These are phyloP conservation scores for Diaporthe citri DNA, from an alignment of 2,329 filamentous ascomycete species.

Conservation along the genomic window DNA sequence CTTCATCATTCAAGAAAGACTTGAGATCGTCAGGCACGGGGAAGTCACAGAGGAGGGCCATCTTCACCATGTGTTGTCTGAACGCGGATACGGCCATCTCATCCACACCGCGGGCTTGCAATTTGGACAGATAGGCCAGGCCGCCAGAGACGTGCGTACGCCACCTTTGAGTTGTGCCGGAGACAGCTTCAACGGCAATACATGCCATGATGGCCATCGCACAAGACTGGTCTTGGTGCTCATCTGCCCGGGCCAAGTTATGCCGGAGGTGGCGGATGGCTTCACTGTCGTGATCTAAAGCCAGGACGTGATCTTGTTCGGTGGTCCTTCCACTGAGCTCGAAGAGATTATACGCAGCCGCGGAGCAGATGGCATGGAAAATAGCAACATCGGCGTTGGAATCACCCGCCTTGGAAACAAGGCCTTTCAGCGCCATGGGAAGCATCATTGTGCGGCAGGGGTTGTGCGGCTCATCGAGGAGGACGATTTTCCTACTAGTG, in stretches of 20 bases:
- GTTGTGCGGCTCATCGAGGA: slow-evolving; percentile 45
- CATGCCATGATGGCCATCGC: slow-evolving; percentile 57
- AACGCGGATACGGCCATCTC: slow-evolving; percentile 40
- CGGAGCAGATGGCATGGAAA: slow-evolving; percentile 50
- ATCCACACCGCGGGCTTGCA: slow-evolving; percentile 38
- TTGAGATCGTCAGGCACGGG: slow-evolving; percentile 41
- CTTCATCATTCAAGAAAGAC: background rate
- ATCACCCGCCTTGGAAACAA: slow-evolving; percentile 40
- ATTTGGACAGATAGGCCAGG: slow-evolving; percentile 41
- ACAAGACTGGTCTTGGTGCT: slow-evolving; percentile 49
- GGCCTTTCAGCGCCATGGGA: slow-evolving; percentile 44
- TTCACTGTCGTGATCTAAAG: slow-evolving; percentile 43
- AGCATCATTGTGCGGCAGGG: slow-evolving; percentile 46
- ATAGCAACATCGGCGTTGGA: slow-evolving; percentile 44
- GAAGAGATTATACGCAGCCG: slow-evolving; percentile 55
- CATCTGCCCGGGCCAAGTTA: slow-evolving; percentile 42
- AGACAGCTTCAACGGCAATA: slow-evolving; percentile 47
- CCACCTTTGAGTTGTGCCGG: slow-evolving; percentile 44
- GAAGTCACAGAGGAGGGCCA: slow-evolving; percentile 45
- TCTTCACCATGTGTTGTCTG: slow-evolving; percentile 44
- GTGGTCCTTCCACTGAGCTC: slow-evolving; percentile 50
- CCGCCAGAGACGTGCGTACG: slow-evolving; percentile 44
- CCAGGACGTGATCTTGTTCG: slow-evolving; percentile 42
- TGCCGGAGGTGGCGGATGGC: slow-evolving; percentile 44
- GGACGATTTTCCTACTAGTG: slow-evolving; percentile 45